Base-by-base conservation (phyloP, 2,329 filamentous ascomycete genomes). In the Blastomyces emzantsi region DNA sequence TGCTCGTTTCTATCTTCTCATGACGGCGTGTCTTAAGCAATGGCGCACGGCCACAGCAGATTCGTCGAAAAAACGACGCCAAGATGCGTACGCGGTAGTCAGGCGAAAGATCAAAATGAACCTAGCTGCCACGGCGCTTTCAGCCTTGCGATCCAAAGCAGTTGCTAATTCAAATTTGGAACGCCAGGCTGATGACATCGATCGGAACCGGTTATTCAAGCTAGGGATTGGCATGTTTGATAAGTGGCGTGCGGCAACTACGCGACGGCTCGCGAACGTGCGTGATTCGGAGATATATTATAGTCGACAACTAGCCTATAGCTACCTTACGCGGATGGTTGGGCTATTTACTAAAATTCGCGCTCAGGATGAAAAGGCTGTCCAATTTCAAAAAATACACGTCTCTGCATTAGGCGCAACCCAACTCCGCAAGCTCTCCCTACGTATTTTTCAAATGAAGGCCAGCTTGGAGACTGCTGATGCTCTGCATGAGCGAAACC, bases 1-100 rank as follows among this genome's bases (percentile, higher is more conserved):
- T 70, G 83, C 83, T 30, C 74, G 77, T 13, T 86, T 82, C 67
- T 87, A 84, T 69, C 81, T 83, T 47, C 69, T 82, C n/a, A 74
- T 78, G 52, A 84, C 76, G 8, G 76, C 74, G 52, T 73, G 77
- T 2, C 67, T 86, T 61, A 83, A 80, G 66, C 70, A 72, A 17
- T 86, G 83, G 84, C 78, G 76, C 28, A 73, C 76, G 49, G 78
- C 80, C 25, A 81, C 81, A 1, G 71, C 79, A 52, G 75, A 83
- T 62, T 77, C 80, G 19, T 76, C 82, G 41, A 81, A 83, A 64
- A 76, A 77, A 66, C 80, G 82, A 28, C 79, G 83, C 39, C 79
- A 83, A 60, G 80, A 84, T 49, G 79, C 82, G 0, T 87, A 87
- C 72, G 76, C 79, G 2, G 78, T 79, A 28, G 72, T 85, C 41